These are phyloP conservation scores for Entrophospora sp. DNA, from an alignment of 192 early-diverging fungal genomes.

Conservation along the genomic window DNA sequence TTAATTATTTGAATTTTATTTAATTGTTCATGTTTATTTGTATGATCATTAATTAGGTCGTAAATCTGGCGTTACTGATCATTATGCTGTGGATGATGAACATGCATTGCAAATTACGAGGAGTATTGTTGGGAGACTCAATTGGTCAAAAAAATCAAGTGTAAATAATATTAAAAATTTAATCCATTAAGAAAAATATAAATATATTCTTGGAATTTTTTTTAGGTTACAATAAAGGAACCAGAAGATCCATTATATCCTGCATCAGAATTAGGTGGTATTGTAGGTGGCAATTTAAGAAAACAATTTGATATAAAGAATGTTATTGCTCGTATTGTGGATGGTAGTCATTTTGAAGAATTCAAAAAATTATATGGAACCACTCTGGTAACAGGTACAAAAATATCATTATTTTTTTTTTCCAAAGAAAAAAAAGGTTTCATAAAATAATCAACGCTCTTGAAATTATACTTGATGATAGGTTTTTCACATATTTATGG, in stretches of 20 bases:
- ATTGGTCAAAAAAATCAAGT: conserved; percentile 60
- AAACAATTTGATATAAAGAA: conserved; percentile 84
- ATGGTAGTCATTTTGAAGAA: conserved; percentile 83
- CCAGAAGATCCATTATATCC: conserved; percentile 76
- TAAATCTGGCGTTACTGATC: conserved; percentile 93
- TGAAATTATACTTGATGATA: too few relatives aligned
- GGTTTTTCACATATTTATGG: conserved; percentile 88
- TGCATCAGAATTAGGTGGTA: conserved; percentile 79
- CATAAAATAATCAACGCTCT: too few relatives aligned
- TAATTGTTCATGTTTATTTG: too few relatives aligned
- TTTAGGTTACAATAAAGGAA: conserved; percentile 35
- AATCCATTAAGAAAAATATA: conserved; percentile 5
- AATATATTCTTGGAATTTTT: neutral
- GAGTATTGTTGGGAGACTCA: conserved; percentile 78
- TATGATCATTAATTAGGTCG: conserved; percentile 36
- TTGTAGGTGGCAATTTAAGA: conserved; percentile 86
- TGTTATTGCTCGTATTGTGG: conserved; percentile 91
- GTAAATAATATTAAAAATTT: conserved; percentile 25
- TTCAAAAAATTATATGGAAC: conserved; percentile 92
- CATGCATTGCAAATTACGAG: conserved; percentile 81
- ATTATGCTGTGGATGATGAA: conserved; percentile 77
- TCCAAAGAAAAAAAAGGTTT: too few relatives aligned
- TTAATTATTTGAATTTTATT: too few relatives aligned
- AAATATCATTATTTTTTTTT: neutral
- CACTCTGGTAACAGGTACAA: conserved; percentile 68